Evolutionary conservation across 1,284 basidiomycete genomes (phyloP).

Genomic region (Microbotryomycetes sp.): DNA sequence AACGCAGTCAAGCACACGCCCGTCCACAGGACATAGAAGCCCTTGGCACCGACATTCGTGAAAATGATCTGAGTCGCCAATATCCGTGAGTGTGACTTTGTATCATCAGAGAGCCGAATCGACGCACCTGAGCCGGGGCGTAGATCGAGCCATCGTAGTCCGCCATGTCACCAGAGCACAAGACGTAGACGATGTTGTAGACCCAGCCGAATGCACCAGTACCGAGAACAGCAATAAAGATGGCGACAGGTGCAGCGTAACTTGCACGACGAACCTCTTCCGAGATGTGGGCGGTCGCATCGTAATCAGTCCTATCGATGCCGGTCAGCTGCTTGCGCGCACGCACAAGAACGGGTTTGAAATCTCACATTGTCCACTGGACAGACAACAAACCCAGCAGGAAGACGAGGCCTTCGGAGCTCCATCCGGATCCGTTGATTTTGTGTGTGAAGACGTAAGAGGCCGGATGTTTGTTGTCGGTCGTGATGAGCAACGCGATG

Average conservation of each 20-base stretch:
- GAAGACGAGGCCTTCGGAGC: slow-evolving; percentile 73
- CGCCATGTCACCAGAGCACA: slow-evolving; percentile 21
- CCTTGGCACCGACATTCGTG: slow-evolving; percentile 60
- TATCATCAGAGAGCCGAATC: slow-evolving; percentile 13
- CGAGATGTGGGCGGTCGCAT: slow-evolving; percentile 69
- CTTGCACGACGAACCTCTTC: slow-evolving; percentile 86
- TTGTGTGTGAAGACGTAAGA: slow-evolving; percentile 70
- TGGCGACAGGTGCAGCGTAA: slow-evolving; percentile 65
- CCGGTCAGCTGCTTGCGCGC: slow-evolving; percentile 44
- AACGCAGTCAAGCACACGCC: slow-evolving; percentile 61
- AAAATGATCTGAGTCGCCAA: slow-evolving; percentile 59
- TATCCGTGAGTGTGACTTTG: no score
- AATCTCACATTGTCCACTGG: slow-evolving; percentile 67
- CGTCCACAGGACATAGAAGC: slow-evolving; percentile 66
- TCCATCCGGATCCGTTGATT: slow-evolving; percentile 68
- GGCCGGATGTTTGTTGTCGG: slow-evolving; percentile 67
- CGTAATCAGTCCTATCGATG: slow-evolving; percentile 41
- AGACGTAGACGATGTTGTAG: slow-evolving; percentile 39
- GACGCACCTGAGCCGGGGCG: background rate
- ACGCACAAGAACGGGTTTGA: slow-evolving; percentile 31
- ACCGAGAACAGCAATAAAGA: slow-evolving; percentile 78
- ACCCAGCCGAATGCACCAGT: slow-evolving; percentile 53
- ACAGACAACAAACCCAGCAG: slow-evolving; percentile 80
- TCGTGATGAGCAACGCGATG: slow-evolving; percentile 72
- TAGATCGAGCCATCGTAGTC: background rate